These are phyloP conservation scores for Tuber aestivum DNA, from an alignment of 495 filamentous ascomycete genomes.

Conservation along the genomic window DNA sequence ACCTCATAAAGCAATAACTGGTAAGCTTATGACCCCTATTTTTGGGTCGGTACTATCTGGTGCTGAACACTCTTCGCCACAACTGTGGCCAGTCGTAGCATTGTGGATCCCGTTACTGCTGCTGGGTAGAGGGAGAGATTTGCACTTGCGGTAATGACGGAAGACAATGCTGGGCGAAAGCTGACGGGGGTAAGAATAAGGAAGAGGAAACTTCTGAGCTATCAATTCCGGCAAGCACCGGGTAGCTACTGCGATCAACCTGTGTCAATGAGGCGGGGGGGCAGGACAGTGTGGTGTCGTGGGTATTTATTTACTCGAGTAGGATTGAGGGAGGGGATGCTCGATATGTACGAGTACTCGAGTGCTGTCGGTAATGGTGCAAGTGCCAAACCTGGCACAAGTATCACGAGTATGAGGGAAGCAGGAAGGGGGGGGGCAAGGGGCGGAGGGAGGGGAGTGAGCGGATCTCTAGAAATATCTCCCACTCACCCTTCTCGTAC, in stretches of 20 bases:
- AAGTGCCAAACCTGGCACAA: background rate
- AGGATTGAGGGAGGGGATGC: background rate
- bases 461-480: background rate
- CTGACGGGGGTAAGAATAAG: background rate
- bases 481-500: background rate
- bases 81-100: background rate
- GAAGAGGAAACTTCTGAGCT: background rate
- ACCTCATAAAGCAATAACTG: background rate
- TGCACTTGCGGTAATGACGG: background rate
- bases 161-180: background rate
- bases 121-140: background rate
- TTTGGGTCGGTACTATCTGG: background rate
- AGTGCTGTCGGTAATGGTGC: too few relatives aligned
- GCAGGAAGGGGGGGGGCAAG: background rate
- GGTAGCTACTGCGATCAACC: conserved; percentile 26
- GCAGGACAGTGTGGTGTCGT: background rate
- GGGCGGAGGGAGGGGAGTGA: background rate
- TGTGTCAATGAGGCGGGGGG: conserved; percentile 3
- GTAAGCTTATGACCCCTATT: conserved; percentile 2
- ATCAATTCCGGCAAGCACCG: conserved; percentile 21
- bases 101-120: background rate
- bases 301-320: too few relatives aligned
- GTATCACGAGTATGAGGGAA: background rate
- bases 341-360: background rate
- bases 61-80: background rate